These are phyloP conservation scores for Yamadazyma buinensis DNA, from an alignment of 1,139 yeast genomes.

Conservation along the genomic window DNA sequence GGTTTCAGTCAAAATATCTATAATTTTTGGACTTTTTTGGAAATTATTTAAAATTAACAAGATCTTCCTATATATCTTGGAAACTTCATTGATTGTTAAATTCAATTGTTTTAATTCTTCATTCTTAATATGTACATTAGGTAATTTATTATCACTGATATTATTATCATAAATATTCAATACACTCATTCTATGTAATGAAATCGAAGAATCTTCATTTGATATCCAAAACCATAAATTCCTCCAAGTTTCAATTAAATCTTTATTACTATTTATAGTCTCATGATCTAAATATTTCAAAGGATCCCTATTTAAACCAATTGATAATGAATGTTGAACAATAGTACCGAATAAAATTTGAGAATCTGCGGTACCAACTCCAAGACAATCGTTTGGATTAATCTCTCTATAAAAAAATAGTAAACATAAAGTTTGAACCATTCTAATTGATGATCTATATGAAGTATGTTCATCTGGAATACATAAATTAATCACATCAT, in stretches of 20 bases:
- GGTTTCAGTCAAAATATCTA: constrained; percentile 36
- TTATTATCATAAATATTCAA: constrained; percentile 26
- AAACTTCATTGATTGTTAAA: constrained; percentile 17
- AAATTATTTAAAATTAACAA: constrained; percentile 29
- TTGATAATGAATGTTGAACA: constrained; percentile 38
- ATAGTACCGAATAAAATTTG: constrained; percentile 37
- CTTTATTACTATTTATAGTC: constrained; percentile 25
- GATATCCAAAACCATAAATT: constrained; percentile 34
- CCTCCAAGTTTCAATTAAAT: constrained; percentile 34
- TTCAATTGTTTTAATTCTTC: constrained; percentile 17
- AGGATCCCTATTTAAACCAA: constrained; percentile 46
- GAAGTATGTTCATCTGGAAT: constrained; percentile 27
- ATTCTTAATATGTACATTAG: constrained; percentile 17
- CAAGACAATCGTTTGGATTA: constrained; percentile 43
- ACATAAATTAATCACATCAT: constrained; percentile 28
- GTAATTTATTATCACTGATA: constrained; percentile 32
- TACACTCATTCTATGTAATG: constrained; percentile 34
- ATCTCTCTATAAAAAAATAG: constrained; percentile 35
- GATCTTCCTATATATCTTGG: constrained; percentile 29
- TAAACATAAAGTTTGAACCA: constrained; percentile 31
- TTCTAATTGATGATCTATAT: constrained; percentile 29
- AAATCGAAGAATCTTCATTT: constrained; percentile 27
- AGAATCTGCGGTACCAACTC: constrained; percentile 41
- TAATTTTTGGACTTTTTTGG: constrained; percentile 29
- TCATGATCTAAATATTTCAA: constrained; percentile 28